Percentiles rank a stretch among this genome's conserved stretches.
Evolutionary conservation across 2,329 filamentous ascomycete species (phyloP).

Genomic region (Sclerotinia nivalis): DNA sequence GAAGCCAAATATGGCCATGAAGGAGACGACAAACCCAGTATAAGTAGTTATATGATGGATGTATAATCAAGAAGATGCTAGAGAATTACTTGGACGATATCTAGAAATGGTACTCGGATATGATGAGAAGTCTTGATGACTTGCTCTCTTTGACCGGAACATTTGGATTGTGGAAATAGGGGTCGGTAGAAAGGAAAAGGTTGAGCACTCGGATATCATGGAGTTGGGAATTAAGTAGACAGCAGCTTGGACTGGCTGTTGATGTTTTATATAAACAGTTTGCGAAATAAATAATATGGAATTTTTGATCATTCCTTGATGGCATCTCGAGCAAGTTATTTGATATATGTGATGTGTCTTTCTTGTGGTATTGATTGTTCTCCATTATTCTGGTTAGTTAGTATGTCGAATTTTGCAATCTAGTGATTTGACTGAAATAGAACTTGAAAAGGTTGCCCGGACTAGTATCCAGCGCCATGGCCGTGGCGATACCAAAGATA

Average conservation of each 20-base stretch:
- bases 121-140: constrained; percentile 22
- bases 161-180: not conserved
- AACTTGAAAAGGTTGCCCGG: too few relatives aligned
- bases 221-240: constrained; percentile 1
- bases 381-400: too few relatives aligned
- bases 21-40: constrained; percentile 33
- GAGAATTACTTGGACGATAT: too few relatives aligned
- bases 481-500: too few relatives aligned
- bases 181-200: not conserved
- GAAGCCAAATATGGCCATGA: constrained; percentile 35
- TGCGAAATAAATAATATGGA: constrained; percentile 18
- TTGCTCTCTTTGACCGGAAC: not conserved
- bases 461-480: too few relatives aligned
- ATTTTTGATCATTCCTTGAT: not conserved
- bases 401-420: too few relatives aligned
- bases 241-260: constrained; percentile 21
- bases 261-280: not conserved
- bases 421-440: too few relatives aligned
- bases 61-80: not conserved
- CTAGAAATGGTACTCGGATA: not conserved
- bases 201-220: not conserved
- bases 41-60: not conserved
- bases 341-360: not conserved
- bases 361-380: too few relatives aligned
- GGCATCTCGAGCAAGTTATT: not conserved